Evolutionary conservation across 2,329 filamentous ascomycete species (phyloP).

Genomic region (Didymella segeticola): DNA sequence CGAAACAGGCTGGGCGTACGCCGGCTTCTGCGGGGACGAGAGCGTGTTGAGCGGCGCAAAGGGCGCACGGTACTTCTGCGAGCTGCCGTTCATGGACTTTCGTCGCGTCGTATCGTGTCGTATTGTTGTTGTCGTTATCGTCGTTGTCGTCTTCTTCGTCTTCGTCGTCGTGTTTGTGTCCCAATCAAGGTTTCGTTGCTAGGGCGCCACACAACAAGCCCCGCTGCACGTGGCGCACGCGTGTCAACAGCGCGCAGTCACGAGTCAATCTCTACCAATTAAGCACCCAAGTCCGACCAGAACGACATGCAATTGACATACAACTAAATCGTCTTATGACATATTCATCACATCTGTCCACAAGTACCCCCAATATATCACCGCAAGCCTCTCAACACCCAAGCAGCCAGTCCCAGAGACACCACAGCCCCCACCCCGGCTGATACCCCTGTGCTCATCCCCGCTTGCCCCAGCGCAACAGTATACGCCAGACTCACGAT

Average conservation of each 20-base stretch:
- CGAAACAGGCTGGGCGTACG: slow-evolving; percentile 19
- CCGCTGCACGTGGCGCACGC: slow-evolving; percentile 9
- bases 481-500: slow-evolving; percentile 25
- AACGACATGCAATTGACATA: no score
- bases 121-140: no score
- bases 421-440: slow-evolving; percentile 26
- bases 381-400: slow-evolving; percentile 25
- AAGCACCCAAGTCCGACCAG: no score
- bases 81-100: slow-evolving; percentile 35
- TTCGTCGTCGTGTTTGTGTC: slow-evolving; percentile 24
- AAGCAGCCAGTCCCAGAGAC: slow-evolving; percentile 21
- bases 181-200: slow-evolving; percentile 12
- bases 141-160: no score
- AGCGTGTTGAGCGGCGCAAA: slow-evolving; percentile 46
- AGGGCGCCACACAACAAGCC: slow-evolving; percentile 14
- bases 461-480: slow-evolving; percentile 30
- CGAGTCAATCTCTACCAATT: slow-evolving; percentile 5
- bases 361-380: background rate
- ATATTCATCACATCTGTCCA: background rate
- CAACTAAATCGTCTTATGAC: background rate
- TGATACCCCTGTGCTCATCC: slow-evolving; percentile 20
- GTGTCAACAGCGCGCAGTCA: slow-evolving; percentile 19
- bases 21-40: slow-evolving; percentile 42
- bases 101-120: background rate
- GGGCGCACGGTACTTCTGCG: slow-evolving; percentile 39